Conservation (phyloP, 2,329 filamentous ascomycete genomes). For the Fusarium phyllophilum region DNA sequence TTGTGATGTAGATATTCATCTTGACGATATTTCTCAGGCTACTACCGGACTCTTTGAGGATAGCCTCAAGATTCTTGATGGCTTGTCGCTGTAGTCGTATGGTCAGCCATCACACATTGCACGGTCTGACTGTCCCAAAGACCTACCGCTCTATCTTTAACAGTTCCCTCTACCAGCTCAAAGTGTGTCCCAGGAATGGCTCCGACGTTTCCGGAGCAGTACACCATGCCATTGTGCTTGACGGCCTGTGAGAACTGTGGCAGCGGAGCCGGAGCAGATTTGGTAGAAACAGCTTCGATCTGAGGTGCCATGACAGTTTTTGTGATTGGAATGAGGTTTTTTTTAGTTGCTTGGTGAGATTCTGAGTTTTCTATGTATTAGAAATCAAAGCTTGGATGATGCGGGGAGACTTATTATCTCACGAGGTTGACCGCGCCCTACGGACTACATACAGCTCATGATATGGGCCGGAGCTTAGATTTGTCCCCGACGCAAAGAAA, state of each 20-base stretch:
- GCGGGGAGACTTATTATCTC: background rate
- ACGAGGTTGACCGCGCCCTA: background rate
- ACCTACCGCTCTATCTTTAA: conserved; percentile 1
- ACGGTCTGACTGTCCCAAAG: background rate
- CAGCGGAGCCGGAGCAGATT: conserved; percentile 49
- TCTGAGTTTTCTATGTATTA: background rate
- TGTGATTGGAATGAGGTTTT: background rate
- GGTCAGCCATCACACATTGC: background rate
- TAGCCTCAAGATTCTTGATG: conserved; percentile 38
- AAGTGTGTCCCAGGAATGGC: conserved; percentile 62
- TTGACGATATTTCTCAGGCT: conserved; percentile 71
- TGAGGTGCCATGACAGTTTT: background rate
- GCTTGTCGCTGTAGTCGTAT: background rate
- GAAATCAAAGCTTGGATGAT: background rate
- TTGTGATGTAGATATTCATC: conserved; percentile 72
- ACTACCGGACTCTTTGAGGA: conserved; percentile 70
- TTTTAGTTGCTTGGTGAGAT: background rate
- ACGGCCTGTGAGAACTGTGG: conserved; percentile 68
- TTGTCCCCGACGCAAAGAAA: background rate
- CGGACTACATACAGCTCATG: background rate
- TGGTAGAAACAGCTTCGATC: conserved; percentile 4
- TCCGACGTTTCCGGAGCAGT: conserved; percentile 73
- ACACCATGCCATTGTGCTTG: conserved; percentile 73
- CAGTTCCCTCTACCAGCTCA: conserved; percentile 63
- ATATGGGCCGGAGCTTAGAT: background rate